Conservation (phyloP, 805 yeast species). For the Cyberlindnera misumaiensis region DNA sequence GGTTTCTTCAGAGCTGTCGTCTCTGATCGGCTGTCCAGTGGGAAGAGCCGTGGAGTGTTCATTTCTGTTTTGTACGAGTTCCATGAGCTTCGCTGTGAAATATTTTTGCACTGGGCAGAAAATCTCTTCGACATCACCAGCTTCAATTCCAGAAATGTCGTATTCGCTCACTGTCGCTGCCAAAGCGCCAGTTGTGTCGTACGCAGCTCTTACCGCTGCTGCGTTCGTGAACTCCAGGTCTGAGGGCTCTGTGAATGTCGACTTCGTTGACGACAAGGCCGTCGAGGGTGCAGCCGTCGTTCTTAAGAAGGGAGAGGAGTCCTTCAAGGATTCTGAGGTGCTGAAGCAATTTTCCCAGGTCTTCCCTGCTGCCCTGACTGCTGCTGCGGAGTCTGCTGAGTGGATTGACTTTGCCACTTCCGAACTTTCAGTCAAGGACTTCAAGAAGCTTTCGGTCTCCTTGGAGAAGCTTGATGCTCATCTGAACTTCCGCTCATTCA, state of each 20-base stretch:
- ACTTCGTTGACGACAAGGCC: slow-evolving; percentile 67
- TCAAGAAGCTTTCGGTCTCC: slow-evolving; percentile 72
- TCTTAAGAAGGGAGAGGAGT: slow-evolving; percentile 36
- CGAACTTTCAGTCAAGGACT: slow-evolving; percentile 74
- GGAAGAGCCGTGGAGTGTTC: slow-evolving; percentile 11
- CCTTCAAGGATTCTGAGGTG: slow-evolving; percentile 36
- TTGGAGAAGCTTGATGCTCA: slow-evolving; percentile 78
- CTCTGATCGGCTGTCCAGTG: slow-evolving; percentile 36
- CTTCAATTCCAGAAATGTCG: slow-evolving; percentile 24
- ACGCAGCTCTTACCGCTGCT: slow-evolving; percentile 72
- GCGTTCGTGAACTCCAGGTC: slow-evolving; percentile 55
- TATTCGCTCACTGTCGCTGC: slow-evolving; percentile 62
- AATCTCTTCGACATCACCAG: neutral
- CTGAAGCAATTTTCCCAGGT: slow-evolving; percentile 44
- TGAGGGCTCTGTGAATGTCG: slow-evolving; percentile 48
- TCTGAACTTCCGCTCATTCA: slow-evolving; percentile 77
- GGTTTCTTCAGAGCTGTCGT: slow-evolving; percentile 79
- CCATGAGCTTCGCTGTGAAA: neutral
- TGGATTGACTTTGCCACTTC: slow-evolving; percentile 67
- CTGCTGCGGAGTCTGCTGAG: slow-evolving; percentile 35
- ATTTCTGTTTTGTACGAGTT: neutral
- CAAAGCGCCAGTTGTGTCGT: slow-evolving; percentile 80
- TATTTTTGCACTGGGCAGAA: slow-evolving; percentile 21
- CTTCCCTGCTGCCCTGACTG: slow-evolving; percentile 39
- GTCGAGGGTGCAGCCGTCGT: slow-evolving; percentile 44